These are phyloP conservation scores for Aspergillus ochraceoroseus DNA, from an alignment of 2,329 filamentous ascomycete genomes.

Conservation along the genomic window DNA sequence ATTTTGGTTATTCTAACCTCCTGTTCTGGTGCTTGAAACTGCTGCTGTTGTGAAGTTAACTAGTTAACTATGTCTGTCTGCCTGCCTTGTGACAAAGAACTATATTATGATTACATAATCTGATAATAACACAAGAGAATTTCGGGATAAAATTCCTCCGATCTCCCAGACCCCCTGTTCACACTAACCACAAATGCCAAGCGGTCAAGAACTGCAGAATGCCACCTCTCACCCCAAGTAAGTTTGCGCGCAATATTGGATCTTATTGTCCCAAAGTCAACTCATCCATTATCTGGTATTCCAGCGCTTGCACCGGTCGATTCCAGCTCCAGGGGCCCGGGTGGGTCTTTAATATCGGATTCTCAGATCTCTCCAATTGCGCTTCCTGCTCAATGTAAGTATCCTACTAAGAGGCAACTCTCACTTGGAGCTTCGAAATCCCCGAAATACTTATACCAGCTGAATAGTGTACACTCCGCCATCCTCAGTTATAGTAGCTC, in stretches of 20 bases:
- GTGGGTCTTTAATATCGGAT: constrained; percentile 7
- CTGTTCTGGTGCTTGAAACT: not conserved
- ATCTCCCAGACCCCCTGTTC: not conserved
- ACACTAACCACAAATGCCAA: constrained; percentile 17
- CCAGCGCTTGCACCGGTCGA: constrained; percentile 14
- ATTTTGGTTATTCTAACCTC: constrained; percentile 6
- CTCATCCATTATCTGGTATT: constrained; percentile 8
- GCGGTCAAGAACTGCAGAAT: constrained; percentile 32
- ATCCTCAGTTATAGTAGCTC: constrained; percentile 1
- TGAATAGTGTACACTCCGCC: constrained; percentile 14
- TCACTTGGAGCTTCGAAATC: constrained; percentile 7
- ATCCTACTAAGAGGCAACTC: not conserved
- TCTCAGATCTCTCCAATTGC: constrained; percentile 13
- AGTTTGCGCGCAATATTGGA: constrained; percentile 17
- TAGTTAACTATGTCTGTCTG: not conserved
- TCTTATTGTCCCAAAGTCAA: constrained; percentile 7
- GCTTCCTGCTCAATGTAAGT: constrained; percentile 17
- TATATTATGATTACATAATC: constrained; percentile 3
- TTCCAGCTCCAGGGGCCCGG: constrained; percentile 4
- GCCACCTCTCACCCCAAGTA: constrained; percentile 17
- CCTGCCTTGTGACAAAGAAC: not conserved
- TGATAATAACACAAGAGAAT: not conserved
- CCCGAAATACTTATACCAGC: constrained; percentile 7
- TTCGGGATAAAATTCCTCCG: constrained; percentile 13
- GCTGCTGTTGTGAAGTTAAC: too few relatives aligned